Evolutionary conservation across 2,329 filamentous ascomycete genomes (phyloP).

Genomic region (Arthrinium phaeospermum): DNA sequence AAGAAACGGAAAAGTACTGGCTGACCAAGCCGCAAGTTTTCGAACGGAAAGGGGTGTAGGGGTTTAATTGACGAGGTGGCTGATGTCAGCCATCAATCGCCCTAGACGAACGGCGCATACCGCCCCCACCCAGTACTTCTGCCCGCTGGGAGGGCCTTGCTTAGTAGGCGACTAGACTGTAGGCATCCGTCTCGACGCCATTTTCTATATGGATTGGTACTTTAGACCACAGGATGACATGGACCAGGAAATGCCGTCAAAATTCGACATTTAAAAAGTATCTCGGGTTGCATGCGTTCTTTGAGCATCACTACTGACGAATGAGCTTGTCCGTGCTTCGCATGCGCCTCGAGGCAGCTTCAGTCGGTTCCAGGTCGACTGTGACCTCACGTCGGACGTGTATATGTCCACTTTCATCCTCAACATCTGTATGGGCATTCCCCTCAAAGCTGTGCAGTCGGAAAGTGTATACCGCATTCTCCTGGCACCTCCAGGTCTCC

Average conservation of each 20-base stretch:
- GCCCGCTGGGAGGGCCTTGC: background rate
- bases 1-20: background rate
- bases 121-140: background rate
- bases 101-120: background rate
- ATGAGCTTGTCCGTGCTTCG: background rate
- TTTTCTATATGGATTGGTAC: background rate
- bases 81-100: background rate
- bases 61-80: background rate
- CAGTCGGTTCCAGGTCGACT: background rate
- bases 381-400: background rate
- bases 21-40: background rate
- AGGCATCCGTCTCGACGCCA: background rate
- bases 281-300: background rate
- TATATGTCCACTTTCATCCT: background rate
- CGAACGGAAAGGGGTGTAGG: too few relatives aligned
- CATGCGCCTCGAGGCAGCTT: background rate
- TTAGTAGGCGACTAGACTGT: background rate
- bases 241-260: too few relatives aligned
- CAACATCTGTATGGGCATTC: too few relatives aligned
- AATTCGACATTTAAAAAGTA: background rate
- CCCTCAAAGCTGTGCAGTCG: background rate
- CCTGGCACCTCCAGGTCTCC: too few relatives aligned
- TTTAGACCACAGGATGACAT: too few relatives aligned
- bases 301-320: background rate
- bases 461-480: background rate